Conservation (phyloP, 2,329 filamentous ascomycete species). For the Verticillium isaacii region DNA sequence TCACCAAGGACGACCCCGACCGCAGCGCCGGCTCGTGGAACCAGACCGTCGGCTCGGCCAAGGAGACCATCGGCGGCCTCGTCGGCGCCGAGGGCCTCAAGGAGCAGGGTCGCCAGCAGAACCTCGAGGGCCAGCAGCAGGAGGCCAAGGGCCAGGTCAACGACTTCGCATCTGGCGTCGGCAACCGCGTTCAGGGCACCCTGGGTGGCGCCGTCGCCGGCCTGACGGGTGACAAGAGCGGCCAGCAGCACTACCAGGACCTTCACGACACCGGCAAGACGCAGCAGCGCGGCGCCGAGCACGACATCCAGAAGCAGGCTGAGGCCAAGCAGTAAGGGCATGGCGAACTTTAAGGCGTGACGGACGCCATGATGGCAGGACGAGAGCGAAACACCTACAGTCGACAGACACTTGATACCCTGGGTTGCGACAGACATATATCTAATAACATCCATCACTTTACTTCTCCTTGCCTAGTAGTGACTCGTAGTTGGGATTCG, state of each 20-base stretch:
- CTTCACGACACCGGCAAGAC: slow-evolving; percentile 82
- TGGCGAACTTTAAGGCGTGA: not conserved
- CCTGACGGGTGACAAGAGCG: slow-evolving; percentile 63
- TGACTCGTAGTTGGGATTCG: not conserved
- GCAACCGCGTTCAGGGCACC: slow-evolving; percentile 64
- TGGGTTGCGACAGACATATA: slow-evolving; percentile 1
- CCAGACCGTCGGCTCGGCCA: slow-evolving; percentile 82
- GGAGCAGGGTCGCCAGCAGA: slow-evolving; percentile 70
- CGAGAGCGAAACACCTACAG: not conserved
- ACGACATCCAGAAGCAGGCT: slow-evolving; percentile 71
- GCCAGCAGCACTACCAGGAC: slow-evolving; percentile 60
- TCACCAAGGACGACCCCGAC: slow-evolving; percentile 67
- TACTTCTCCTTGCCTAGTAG: not conserved
- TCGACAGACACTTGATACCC: slow-evolving; percentile 12
- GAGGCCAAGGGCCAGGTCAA: slow-evolving; percentile 78
- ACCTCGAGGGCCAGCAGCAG: slow-evolving; percentile 71
- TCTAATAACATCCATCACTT: not conserved
- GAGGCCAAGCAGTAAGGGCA: slow-evolving; percentile 31
- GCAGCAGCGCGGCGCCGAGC: slow-evolving; percentile 75
- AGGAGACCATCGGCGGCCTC: slow-evolving; percentile 73
- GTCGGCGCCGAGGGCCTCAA: slow-evolving; percentile 68
- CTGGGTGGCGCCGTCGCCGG: slow-evolving; percentile 68
- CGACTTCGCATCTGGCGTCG: slow-evolving; percentile 65
- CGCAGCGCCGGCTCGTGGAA: slow-evolving; percentile 74
- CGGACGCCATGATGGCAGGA: not conserved